These are phyloP conservation scores for Diversispora eburnea DNA, from an alignment of 192 early-diverging fungal species.

Conservation along the genomic window DNA sequence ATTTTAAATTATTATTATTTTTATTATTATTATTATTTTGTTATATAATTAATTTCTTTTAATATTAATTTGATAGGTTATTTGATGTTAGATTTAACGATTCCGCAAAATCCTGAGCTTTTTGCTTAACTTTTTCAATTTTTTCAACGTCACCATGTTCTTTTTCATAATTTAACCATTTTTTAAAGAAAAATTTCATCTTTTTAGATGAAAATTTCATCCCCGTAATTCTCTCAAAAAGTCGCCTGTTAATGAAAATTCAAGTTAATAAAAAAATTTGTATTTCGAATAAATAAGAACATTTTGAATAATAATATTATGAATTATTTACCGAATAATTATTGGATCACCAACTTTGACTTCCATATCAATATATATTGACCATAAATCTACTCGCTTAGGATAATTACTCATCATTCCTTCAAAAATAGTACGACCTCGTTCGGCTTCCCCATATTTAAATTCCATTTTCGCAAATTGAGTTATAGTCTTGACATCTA, in stretches of 20 bases:
- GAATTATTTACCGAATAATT: slow-evolving; percentile 53
- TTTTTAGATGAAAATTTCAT: slow-evolving; percentile 94
- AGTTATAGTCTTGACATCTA: slow-evolving; percentile 83
- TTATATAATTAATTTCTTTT: no score
- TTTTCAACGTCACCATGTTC: slow-evolving; percentile 72
- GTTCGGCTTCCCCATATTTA: slow-evolving; percentile 93
- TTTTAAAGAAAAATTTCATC: slow-evolving; percentile 99
- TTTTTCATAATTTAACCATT: slow-evolving; percentile 96
- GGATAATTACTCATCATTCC: slow-evolving; percentile 89
- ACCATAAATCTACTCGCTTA: slow-evolving; percentile 95
- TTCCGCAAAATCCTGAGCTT: slow-evolving; percentile 84
- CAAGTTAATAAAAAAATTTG: background rate
- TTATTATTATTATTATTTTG: no score
- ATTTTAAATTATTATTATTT: no score
- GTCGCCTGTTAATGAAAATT: slow-evolving; percentile 35
- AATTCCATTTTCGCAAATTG: slow-evolving; percentile 98
- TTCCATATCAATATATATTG: slow-evolving; percentile 97
- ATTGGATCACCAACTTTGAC: slow-evolving; percentile 67
- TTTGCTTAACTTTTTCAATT: slow-evolving; percentile 83
- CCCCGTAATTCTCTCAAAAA: slow-evolving; percentile 89
- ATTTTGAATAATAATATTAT: background rate
- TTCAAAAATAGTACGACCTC: slow-evolving; percentile 97
- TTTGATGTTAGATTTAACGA: background rate
- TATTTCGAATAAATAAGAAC: background rate
- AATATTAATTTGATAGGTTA: no score